Conservation (phyloP, 495 filamentous ascomycete species). For the Hyaloscypha variabilis region DNA sequence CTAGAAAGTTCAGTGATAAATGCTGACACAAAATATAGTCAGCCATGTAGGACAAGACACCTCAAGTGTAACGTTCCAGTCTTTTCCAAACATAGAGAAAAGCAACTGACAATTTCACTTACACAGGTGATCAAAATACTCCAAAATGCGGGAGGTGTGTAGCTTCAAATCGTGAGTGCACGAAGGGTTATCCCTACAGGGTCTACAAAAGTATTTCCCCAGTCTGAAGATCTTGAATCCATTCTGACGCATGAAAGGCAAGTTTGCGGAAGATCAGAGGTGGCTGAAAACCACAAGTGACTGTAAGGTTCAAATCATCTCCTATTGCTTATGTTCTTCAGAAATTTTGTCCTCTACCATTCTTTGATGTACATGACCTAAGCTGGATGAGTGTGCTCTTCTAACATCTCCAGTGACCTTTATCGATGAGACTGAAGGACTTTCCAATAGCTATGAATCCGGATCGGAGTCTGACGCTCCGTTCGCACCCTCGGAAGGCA, state of each 20-base stretch:
- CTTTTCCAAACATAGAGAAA: background rate
- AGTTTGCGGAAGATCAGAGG: conserved; percentile 24
- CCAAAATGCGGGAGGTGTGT: conserved; percentile 28
- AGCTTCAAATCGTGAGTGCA: conserved; percentile 21
- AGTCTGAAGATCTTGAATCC: background rate
- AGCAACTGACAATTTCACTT: background rate
- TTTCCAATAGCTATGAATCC: conserved; percentile 18
- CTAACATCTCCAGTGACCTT: conserved; percentile 23
- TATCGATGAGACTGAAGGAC: conserved; percentile 26
- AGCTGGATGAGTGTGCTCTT: background rate
- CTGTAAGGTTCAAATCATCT: conserved; percentile 16
- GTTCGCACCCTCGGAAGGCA: background rate
- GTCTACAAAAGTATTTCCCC: conserved; percentile 20
- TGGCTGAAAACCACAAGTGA: conserved; percentile 27
- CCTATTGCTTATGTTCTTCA: background rate
- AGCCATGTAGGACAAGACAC: conserved; percentile 26
- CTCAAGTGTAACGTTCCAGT: conserved; percentile 22
- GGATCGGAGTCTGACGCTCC: conserved; percentile 16
- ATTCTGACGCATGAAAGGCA: conserved; percentile 19
- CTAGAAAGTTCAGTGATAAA: background rate
- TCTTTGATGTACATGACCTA: background rate
- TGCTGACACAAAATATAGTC: conserved; percentile 8
- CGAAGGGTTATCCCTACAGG: conserved; percentile 24
- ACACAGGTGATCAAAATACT: conserved; percentile 28
- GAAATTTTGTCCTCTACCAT: background rate